Evolutionary conservation across 2,329 filamentous ascomycete genomes (phyloP).

Genomic region (Aureobasidium subglaciale): DNA sequence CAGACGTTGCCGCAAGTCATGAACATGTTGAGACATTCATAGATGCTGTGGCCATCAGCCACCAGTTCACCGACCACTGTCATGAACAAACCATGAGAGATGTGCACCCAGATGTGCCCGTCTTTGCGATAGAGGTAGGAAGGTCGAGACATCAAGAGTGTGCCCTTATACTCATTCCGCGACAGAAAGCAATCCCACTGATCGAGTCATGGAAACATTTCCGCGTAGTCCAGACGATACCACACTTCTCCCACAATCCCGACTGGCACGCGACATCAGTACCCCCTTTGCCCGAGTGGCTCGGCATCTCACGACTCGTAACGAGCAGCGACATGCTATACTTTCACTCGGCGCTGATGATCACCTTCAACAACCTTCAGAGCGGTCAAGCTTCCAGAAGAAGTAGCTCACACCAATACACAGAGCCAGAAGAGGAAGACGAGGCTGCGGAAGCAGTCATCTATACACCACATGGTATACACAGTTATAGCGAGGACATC

Average conservation of each 20-base stretch:
- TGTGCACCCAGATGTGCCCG: slow-evolving; percentile 46
- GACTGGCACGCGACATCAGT: slow-evolving; percentile 43
- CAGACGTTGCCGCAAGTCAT: slow-evolving; percentile 13
- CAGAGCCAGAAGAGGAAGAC: slow-evolving; percentile 22
- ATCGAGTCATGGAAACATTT: slow-evolving; percentile 56
- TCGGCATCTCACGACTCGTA: slow-evolving; percentile 53
- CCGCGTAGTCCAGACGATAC: slow-evolving; percentile 44
- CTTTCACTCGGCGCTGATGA: slow-evolving; percentile 55
- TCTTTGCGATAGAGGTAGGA: slow-evolving; percentile 48
- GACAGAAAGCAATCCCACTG: slow-evolving; percentile 47
- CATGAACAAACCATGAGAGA: slow-evolving; percentile 55
- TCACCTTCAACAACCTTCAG: slow-evolving; percentile 42
- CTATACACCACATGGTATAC: slow-evolving; percentile 59
- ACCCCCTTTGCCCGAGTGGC: slow-evolving; percentile 49
- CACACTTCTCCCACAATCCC: slow-evolving; percentile 35
- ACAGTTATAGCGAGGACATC: slow-evolving; percentile 36
- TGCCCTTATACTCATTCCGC: not conserved
- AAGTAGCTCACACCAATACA: slow-evolving; percentile 22
- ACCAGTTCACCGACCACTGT: slow-evolving; percentile 65
- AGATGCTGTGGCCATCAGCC: slow-evolving; percentile 53
- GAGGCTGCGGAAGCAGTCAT: slow-evolving; percentile 49
- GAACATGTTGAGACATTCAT: slow-evolving; percentile 34
- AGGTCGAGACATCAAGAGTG: not conserved
- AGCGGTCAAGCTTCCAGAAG: slow-evolving; percentile 21
- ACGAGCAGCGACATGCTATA: slow-evolving; percentile 49